Percentiles rank a stretch among this genome's conserved stretches.
Evolutionary conservation across 139 green algal genomes (phyloP).

Genomic region (Ostreobium quekettii): DNA sequence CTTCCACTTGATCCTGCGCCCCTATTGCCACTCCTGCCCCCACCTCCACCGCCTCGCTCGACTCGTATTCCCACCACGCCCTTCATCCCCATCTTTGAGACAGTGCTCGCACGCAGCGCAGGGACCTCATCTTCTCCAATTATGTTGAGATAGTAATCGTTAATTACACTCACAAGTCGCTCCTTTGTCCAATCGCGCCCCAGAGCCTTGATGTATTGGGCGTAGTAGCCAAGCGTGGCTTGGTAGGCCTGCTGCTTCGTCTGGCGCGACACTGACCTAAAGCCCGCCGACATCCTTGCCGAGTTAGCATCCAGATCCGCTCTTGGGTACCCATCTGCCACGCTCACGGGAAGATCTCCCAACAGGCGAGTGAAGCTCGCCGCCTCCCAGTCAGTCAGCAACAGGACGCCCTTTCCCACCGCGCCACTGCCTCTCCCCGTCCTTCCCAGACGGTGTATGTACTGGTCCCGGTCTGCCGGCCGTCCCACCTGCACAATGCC

Average conservation of each 20-base stretch:
- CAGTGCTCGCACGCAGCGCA: neutral
- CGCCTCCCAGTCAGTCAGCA: slow-evolving; percentile 50
- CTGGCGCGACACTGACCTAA: neutral
- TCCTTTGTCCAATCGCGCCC: neutral
- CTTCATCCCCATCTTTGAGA: neutral
- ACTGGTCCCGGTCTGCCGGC: slow-evolving; percentile 89
- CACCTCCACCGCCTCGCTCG: neutral
- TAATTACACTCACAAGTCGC: neutral
- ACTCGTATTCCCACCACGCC: neutral
- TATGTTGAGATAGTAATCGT: neutral
- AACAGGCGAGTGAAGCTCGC: neutral
- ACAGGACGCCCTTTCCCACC: slow-evolving; percentile 78
- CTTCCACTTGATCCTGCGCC: neutral
- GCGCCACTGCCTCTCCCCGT: slow-evolving; percentile 81
- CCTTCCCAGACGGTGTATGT: slow-evolving; percentile 88
- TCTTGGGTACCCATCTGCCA: neutral
- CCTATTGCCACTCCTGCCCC: neutral
- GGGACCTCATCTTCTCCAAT: neutral
- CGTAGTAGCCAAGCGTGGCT: neutral
- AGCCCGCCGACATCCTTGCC: neutral
- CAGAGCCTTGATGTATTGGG: neutral
- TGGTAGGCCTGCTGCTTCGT: neutral
- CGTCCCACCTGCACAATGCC: slow-evolving; percentile 98
- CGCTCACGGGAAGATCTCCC: neutral
- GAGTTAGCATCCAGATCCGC: neutral